phyloP scores from a whole-genome alignment of 1,284 basidiomycete species.

The Leccinum fallax region DNA sequence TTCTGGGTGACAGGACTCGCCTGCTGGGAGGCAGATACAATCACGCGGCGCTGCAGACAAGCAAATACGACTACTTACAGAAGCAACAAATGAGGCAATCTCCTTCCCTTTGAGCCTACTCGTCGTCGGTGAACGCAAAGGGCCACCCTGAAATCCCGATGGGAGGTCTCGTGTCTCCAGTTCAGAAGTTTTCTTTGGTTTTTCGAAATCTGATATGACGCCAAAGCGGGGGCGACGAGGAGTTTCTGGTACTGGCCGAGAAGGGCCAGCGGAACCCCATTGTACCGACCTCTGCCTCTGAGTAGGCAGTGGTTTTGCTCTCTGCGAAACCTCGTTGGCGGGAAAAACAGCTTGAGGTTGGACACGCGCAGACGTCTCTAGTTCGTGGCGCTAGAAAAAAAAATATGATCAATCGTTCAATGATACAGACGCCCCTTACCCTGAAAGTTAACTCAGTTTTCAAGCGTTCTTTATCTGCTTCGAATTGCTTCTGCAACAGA shows the following conservation, averaged over 20 bases:
- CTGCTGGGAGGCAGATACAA: conserved; percentile 5
- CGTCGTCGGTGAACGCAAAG: conserved; percentile 23
- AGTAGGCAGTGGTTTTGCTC: conserved; percentile 41
- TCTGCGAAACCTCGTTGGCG: conserved; percentile 44
- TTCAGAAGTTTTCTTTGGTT: conserved; percentile 14
- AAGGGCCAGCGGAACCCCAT: conserved; percentile 30
- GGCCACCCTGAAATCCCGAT: conserved; percentile 22
- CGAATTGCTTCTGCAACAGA: conserved; percentile 58
- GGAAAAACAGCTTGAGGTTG: conserved; percentile 45
- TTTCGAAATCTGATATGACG: conserved; percentile 25
- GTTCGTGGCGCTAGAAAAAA: conserved; percentile 63
- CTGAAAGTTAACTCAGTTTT: conserved; percentile 72
- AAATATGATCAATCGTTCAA: conserved; percentile 13
- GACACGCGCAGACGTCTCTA: conserved; percentile 60
- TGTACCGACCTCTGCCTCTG: conserved; percentile 45
- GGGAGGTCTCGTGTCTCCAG: conserved; percentile 22
- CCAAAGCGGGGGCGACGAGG: conserved; percentile 41
- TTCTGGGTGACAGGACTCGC: conserved; percentile 8
- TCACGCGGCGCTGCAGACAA: background rate
- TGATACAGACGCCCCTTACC: conserved; percentile 39
- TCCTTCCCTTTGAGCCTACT: conserved; percentile 26
- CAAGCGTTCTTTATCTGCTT: conserved; percentile 68
- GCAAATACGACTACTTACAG: conserved; percentile 17
- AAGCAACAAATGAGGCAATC: conserved; percentile 1
- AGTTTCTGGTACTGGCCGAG: conserved; percentile 37